A percentile compares a stretch with the other conserved stretches of the same genome.
phyloP scores from a whole-genome alignment of 208 protist genomes.

The Novymonas esmeraldas region DNA sequence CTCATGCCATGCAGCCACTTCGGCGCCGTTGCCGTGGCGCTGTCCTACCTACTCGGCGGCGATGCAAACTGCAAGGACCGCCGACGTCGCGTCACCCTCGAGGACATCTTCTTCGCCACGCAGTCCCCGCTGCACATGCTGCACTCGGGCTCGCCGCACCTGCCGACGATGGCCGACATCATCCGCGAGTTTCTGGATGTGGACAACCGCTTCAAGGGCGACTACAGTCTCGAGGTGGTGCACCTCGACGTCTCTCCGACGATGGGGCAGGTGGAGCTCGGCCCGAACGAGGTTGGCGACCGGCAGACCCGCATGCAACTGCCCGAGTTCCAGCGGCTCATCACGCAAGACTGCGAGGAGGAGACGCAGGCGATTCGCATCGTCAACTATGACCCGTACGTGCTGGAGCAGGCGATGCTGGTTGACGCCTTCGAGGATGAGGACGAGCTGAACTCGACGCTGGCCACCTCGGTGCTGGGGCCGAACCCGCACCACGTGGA shows the following conservation, averaged over 20 bases:
- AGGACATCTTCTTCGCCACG: constrained; percentile 92
- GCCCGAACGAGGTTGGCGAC: constrained; percentile 86
- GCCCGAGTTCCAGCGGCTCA: constrained; percentile 72
- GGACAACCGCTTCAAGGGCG: constrained; percentile 89
- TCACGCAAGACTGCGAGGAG: constrained; percentile 84
- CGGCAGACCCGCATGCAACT: constrained; percentile 85
- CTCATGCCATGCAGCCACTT: constrained; percentile 80
- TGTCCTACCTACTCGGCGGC: constrained; percentile 84
- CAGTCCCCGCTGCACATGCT: constrained; percentile 88
- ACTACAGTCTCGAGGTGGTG: constrained; percentile 77
- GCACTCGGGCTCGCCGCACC: constrained; percentile 63
- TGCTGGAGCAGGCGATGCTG: constrained; percentile 85
- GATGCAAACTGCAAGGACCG: constrained; percentile 70
- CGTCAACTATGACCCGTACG: constrained; percentile 91
- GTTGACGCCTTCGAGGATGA: constrained; percentile 84
- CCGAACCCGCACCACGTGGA: constrained; percentile 33
- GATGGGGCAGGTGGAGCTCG: constrained; percentile 86
- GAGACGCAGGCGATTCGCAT: constrained; percentile 81
- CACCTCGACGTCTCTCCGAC: constrained; percentile 85
- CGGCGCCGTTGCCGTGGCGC: constrained; percentile 63
- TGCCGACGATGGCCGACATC: constrained; percentile 82
- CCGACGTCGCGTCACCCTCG: constrained; percentile 78
- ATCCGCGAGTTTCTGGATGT: constrained; percentile 89
- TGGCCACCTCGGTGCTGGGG: constrained; percentile 67
- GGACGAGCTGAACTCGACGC: constrained; percentile 53